Base-by-base conservation (phyloP, 2,329 filamentous ascomycete genomes). In the Penicillium sp. region DNA sequence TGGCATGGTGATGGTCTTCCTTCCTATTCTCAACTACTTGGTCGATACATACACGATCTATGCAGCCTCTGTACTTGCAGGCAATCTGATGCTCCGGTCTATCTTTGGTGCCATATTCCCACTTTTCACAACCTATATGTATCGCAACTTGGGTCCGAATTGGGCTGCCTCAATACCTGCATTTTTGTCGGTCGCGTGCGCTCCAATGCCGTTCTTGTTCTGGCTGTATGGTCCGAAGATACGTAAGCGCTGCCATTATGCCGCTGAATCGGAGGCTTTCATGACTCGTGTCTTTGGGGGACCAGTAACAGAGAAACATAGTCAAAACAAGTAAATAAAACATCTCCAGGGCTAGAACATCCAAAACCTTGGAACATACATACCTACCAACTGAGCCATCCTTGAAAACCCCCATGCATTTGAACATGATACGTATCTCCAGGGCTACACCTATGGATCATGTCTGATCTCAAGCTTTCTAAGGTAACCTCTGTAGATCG, bases 1-100 rank as follows among this genome's bases (percentile, higher is more conserved):
- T 55, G 81, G 81, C 40, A 81, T 87, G 63, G 71, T 72, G 34
- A 68, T 77, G 4, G 54, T 67, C 11, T 70, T 65, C 54, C 56
- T 70, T 3, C 55, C 60, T 1, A 58, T 64, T 13, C 61, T 68
- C 46, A 59, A 59, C 38, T 59, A 59, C n/a, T 39, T 59, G 14
- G 54, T 59, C 14, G 56, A 59, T 21, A 27, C 56, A 22, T 59
- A 56, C 34, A 59, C 56, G 2, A 59, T 59, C 22, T 59, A 54
- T 42, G 54, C 56, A 5, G 56, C 56, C 4, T 59, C 57, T 1
- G 57, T 59, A 2, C 36, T 59, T 16, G 57, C 57, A 8, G 51
- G 50, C 4, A 56, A 52, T 32, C 29, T 41, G 14, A 22, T 45
- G 5, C 22, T 59, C 22, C 48, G 54, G 18, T 59, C 57, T 0